Evolutionary conservation across 2,329 filamentous ascomycete species (phyloP).

Genomic region (Epichloe hybrida): DNA sequence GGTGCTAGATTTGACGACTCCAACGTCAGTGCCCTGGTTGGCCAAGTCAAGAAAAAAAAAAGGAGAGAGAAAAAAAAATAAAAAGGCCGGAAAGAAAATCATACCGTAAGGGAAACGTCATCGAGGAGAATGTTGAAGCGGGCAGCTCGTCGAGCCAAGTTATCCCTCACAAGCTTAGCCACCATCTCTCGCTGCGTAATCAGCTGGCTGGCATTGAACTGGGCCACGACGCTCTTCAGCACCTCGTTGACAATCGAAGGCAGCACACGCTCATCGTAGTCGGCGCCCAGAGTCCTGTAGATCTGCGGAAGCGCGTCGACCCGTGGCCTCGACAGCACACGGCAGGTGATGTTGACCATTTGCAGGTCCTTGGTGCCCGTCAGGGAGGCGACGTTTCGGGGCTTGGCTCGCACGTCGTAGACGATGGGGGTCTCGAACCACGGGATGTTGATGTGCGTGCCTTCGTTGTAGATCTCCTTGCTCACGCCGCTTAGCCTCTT

Average conservation of each 20-base stretch:
- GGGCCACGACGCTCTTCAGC: conserved; percentile 93
- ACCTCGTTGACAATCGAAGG: conserved; percentile 99
- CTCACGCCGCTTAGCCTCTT: conserved; percentile 81
- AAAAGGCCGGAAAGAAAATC: conserved; percentile 12
- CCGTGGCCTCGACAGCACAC: conserved; percentile 86
- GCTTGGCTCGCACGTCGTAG: conserved; percentile 96
- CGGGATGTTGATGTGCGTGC: conserved; percentile 84
- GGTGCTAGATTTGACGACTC: conserved; percentile 34
- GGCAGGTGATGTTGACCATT: conserved; percentile 99
- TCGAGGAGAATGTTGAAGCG: conserved; percentile 96
- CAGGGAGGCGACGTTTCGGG: conserved; percentile 93
- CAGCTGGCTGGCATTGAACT: conserved; percentile 96
- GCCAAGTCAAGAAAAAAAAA: background rate
- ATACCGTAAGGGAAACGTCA: conserved; percentile 89
- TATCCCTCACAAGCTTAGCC: conserved; percentile 79
- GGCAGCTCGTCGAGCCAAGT: conserved; percentile 77
- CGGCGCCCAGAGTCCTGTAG: conserved; percentile 85
- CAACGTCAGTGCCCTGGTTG: background rate
- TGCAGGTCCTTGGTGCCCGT: conserved; percentile 98
- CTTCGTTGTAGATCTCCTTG: conserved; percentile 94
- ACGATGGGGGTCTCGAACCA: conserved; percentile 96
- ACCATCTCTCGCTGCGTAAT: conserved; percentile 99
- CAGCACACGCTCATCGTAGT: conserved; percentile 94
- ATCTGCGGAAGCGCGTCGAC: conserved; percentile 91
- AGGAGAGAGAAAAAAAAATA: background rate